These are phyloP conservation scores for Groenewaldozyma tartarivorans DNA, from an alignment of 805 yeast species.

Conservation along the genomic window DNA sequence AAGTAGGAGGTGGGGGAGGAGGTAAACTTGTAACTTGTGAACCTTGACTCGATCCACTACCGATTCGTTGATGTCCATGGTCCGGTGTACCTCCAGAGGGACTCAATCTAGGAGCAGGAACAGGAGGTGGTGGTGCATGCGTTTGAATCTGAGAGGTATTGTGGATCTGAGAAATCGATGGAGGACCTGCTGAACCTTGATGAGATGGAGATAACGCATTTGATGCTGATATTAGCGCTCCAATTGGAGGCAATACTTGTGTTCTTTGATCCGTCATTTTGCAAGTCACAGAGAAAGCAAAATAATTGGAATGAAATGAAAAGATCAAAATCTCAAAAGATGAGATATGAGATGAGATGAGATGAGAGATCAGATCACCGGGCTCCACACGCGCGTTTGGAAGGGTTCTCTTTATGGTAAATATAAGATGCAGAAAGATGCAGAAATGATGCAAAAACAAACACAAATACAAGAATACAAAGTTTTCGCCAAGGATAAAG, in stretches of 20 bases:
- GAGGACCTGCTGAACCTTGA: too few species aligned
- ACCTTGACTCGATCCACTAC: background rate
- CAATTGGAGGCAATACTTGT: background rate
- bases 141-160: background rate
- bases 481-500: too few species aligned
- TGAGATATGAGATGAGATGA: background rate
- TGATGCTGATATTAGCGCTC: background rate
- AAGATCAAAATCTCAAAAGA: background rate
- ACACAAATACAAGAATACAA: too few species aligned
- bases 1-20: too few species aligned
- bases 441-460: too few species aligned
- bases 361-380: too few species aligned
- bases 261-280: background rate
- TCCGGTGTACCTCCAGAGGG: background rate
- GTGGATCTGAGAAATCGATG: too few species aligned
- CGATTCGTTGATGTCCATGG: background rate
- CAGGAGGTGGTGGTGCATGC: background rate
- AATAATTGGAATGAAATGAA: background rate
- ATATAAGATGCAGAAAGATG: too few species aligned
- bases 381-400: too few species aligned
- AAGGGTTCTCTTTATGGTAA: too few species aligned
- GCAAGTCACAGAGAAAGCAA: background rate
- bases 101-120: background rate
- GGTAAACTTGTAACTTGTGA: too few species aligned
- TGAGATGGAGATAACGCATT: too few species aligned